Evolutionary conservation across 805 yeast genomes (phyloP).

Genomic region (Suhomyces emberorum): DNA sequence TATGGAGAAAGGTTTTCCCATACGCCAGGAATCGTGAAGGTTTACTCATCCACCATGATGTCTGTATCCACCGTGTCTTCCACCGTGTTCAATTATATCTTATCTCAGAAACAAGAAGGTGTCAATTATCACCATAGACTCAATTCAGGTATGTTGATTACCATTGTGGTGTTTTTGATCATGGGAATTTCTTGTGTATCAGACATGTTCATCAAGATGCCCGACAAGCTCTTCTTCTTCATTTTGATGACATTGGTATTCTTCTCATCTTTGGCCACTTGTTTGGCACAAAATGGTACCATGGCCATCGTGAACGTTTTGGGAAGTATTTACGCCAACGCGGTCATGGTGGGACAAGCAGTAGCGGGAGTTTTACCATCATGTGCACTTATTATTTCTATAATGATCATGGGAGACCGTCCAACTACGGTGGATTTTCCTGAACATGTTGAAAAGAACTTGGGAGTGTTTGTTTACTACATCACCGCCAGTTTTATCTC

Average conservation of each 20-base stretch:
- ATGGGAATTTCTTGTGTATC: constrained; percentile 53
- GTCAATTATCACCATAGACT: constrained; percentile 58
- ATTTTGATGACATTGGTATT: constrained; percentile 62
- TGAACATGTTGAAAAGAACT: constrained; percentile 32
- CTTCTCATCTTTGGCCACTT: constrained; percentile 69
- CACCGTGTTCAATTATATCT: constrained; percentile 52
- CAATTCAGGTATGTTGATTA: constrained; percentile 55
- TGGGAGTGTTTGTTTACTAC: constrained; percentile 44
- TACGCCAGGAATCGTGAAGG: constrained; percentile 48
- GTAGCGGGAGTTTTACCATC: constrained; percentile 92
- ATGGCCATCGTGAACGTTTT: constrained; percentile 80
- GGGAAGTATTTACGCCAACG: constrained; percentile 80
- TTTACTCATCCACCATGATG: constrained; percentile 85
- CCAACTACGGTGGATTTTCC: constrained; percentile 8
- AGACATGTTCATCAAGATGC: constrained; percentile 30
- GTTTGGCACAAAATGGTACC: constrained; percentile 84
- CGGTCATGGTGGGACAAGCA: constrained; percentile 92
- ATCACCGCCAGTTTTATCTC: constrained; percentile 51
- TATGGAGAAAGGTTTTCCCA: constrained; percentile 59
- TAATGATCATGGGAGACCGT: constrained; percentile 38
- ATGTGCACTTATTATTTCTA: constrained; percentile 57
- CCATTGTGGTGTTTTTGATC: constrained; percentile 53
- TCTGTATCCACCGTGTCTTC: constrained; percentile 72
- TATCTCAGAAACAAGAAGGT: constrained; percentile 64
- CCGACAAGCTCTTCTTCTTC: constrained; percentile 43